Percentiles rank a stretch among this genome's conserved stretches.
Evolutionary conservation across 1,284 basidiomycete genomes (phyloP).

Genomic region (Marasmius tenuissimus): DNA sequence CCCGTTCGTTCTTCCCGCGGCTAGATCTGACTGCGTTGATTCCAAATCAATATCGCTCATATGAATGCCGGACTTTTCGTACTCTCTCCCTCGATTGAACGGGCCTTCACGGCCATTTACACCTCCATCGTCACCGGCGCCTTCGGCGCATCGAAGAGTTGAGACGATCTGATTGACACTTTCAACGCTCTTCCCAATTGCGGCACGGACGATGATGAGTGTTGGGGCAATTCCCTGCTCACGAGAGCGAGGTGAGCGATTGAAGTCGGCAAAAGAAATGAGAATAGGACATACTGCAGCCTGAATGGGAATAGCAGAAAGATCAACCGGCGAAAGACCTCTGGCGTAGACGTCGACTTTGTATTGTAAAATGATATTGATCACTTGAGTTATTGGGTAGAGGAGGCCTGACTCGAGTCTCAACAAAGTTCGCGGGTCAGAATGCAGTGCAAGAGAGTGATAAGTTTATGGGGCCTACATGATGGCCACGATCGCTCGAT

Average conservation of each 20-base stretch:
- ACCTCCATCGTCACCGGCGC: too few species aligned
- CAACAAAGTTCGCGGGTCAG: neutral
- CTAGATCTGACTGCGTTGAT: too few species aligned
- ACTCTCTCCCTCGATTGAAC: too few species aligned
- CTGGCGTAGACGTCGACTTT: neutral
- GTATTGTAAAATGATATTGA: neutral
- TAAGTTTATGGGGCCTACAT: neutral
- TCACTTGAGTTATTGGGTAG: neutral
- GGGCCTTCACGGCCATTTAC: too few species aligned
- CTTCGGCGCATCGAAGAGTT: neutral
- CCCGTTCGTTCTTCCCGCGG: too few species aligned
- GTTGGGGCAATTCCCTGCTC: conserved; percentile 2
- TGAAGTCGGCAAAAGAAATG: neutral
- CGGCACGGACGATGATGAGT: conserved; percentile 1
- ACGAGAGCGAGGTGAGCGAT: neutral
- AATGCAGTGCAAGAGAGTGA: neutral
- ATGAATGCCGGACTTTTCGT: too few species aligned
- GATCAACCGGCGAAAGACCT: neutral
- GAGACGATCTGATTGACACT: neutral
- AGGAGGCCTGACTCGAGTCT: conserved; percentile 4
- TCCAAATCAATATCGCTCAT: too few species aligned
- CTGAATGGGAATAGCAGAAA: neutral
- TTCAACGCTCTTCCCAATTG: neutral
- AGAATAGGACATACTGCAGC: neutral
- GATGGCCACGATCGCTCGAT: neutral